These are phyloP conservation scores for Malus hybrid DNA, from an alignment of 331 rosid species.

Conservation along the genomic window DNA sequence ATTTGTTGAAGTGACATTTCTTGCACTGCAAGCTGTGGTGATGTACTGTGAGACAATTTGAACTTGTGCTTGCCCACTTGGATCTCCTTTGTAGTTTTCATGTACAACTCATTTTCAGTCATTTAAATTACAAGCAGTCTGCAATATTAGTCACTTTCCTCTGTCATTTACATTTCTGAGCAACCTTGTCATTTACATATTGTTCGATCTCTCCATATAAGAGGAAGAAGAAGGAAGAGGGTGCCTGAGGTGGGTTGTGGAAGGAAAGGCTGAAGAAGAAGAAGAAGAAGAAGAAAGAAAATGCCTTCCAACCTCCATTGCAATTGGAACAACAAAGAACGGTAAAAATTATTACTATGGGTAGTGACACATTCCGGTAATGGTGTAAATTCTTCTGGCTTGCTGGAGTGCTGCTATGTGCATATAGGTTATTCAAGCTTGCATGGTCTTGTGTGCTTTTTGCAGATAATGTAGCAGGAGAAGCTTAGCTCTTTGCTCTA, in stretches of 20 bases:
- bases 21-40: too few species aligned
- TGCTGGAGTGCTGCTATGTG: background rate
- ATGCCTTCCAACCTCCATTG: slow-evolving; percentile 72
- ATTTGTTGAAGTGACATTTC: too few species aligned
- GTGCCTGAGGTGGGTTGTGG: slow-evolving; percentile 49
- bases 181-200: too few species aligned
- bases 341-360: background rate
- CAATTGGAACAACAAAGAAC: slow-evolving; percentile 12
- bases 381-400: background rate
- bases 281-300: slow-evolving; percentile 47
- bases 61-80: too few species aligned
- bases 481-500: background rate
- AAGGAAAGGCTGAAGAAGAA: slow-evolving; percentile 29
- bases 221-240: slow-evolving; percentile 27
- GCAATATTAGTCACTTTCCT: too few species aligned
- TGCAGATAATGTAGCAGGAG: slow-evolving; percentile 11
- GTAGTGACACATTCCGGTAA: background rate
- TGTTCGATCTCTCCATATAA: too few species aligned
- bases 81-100: too few species aligned
- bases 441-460: background rate
- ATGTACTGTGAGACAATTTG: too few species aligned
- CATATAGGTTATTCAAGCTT: background rate
- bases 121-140: too few species aligned
- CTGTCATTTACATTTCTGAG: too few species aligned
- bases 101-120: too few species aligned